Evolutionary conservation across 768 basidiomycete genomes (phyloP), one percentile per base, ranked within the genome.

Genomic region (Termitomyces sp.): DNA sequence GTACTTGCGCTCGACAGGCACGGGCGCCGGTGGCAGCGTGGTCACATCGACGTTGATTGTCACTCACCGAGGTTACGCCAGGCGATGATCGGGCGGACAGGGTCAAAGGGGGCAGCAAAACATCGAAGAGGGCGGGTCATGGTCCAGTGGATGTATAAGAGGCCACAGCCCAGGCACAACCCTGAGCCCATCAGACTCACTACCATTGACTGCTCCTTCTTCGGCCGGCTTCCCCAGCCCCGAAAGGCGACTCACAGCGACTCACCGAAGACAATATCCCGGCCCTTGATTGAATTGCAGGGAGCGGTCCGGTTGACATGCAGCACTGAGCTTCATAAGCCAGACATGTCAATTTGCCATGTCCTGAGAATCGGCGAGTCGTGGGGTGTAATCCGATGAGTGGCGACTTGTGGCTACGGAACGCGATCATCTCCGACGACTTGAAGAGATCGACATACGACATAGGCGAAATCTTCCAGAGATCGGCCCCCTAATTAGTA

Each of bases 21-120:
- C 20, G 29, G 13, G 22, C 24, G 36, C 24, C 20, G 46, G 48
- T 31, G 36, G 45, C 46, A 58, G 51, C n/a, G 34, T 49, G 52
- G 54, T 58, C 57, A 58, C 57, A 44, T 58, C 57, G 28, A 48
- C 12, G 36, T 31, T 26, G 57, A 58, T 48, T 7, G 5, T 54
- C 52, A 58, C 51, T 58, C 51, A 54, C 22, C 29, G 33, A 33
- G n/a, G 39, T 41, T 41, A 41, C 39, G 7, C 39, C 39, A 41
- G 39, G 26, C 15, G 24, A 26, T 26, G 13, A 13, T 26, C 18
- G 26, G 26, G 16, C 7, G 48, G n/a, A 13, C 28, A 54, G 18
- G 22, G 22, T 34, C 24, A 34, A 45, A 20, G 42, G 36, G 51
- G 44, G 22, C 10, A 41, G 24, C 7, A 34, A 44, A 6, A 31